A percentile compares a stretch with the other conserved stretches of the same genome.
phyloP scores from a whole-genome alignment of 495 filamentous ascomycete species.

The Sphaerosporella brunnea region DNA sequence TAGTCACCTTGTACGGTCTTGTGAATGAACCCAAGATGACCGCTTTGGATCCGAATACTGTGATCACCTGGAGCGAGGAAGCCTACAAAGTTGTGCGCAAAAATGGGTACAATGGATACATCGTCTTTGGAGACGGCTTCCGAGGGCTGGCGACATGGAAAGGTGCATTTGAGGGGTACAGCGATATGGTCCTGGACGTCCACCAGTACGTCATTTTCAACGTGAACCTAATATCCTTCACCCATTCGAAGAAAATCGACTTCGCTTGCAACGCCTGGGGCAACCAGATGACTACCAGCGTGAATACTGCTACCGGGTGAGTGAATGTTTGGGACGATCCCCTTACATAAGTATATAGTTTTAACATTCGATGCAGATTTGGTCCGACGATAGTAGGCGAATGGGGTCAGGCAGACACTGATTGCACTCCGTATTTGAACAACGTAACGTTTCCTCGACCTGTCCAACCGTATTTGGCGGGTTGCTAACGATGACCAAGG shows the following conservation, averaged over 20 bases:
- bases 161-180: conserved; percentile 39
- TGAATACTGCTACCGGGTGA: conserved; percentile 53
- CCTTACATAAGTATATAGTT: too few species aligned
- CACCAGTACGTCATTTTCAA: conserved; percentile 93
- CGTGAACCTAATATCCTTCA: conserved; percentile 48
- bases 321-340: conserved; percentile 10
- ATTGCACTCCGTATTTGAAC: conserved; percentile 76
- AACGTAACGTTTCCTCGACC: conserved; percentile 33
- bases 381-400: conserved; percentile 95
- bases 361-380: conserved; percentile 37
- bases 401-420: conserved; percentile 96
- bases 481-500: conserved; percentile 6
- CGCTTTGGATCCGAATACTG: conserved; percentile 35
- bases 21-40: conserved; percentile 81
- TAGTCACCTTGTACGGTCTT: conserved; percentile 69
- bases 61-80: conserved; percentile 51
- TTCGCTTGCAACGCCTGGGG: conserved; percentile 82
- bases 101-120: conserved; percentile 47
- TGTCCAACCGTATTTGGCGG: background rate
- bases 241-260: conserved; percentile 56
- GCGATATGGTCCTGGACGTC: conserved; percentile 61
- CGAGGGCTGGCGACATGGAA: conserved; percentile 66
- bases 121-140: conserved; percentile 74
- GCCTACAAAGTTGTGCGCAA: conserved; percentile 47
- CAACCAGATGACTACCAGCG: conserved; percentile 49